Evolutionary conservation across 75 land plant species (phyloP), one percentile per base, ranked within the genome.

Genomic region (Cupressus sempervirens): DNA sequence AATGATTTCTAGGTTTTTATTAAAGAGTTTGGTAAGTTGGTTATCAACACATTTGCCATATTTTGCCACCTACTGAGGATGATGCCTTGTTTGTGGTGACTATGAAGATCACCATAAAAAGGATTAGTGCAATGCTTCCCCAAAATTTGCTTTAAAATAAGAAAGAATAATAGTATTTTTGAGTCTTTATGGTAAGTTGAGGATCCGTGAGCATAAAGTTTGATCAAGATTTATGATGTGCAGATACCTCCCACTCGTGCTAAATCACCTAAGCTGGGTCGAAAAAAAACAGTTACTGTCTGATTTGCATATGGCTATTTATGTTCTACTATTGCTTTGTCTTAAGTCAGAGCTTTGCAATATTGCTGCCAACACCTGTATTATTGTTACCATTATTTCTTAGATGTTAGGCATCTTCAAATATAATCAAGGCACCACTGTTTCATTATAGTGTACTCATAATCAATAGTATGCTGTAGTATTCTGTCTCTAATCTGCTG

Each of bases 161-260:
- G 15, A 18, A 35, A 76, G 38, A 26, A 4, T 36, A 13, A 76
- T 5, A 76, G 7, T 16, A 76, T 38, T 40, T 76, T 36, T 15
- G 3, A 38, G n/a, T n/a, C n/a, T n/a, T n/a, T n/a, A 38, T 4
- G 79, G n/a, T 34, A 73, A 73, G 32, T 73, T 34, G 76, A 73
- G 9, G 76, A 34, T 30, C 15, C 36, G 32, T 73, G 13, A 0
- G 36, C 38, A 32, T 43, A 76, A 76, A n/a, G n/a, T n/a, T n/a
- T n/a, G n/a, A n/a, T n/a, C n/a, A n/a, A n/a, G n/a, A n/a, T n/a
- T n/a, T n/a, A 13, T 82, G 83, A 46, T 15, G 48, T 82, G 29
- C 83, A 82, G 83, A 82, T 82, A 82, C 83, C 83, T 45, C 30
- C 83, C 11, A 82, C 83, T 29, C 83, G 83, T 30, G 83, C 83